Base-by-base conservation (phyloP, 306 rosid genomes). In the Fagus crenata region DNA sequence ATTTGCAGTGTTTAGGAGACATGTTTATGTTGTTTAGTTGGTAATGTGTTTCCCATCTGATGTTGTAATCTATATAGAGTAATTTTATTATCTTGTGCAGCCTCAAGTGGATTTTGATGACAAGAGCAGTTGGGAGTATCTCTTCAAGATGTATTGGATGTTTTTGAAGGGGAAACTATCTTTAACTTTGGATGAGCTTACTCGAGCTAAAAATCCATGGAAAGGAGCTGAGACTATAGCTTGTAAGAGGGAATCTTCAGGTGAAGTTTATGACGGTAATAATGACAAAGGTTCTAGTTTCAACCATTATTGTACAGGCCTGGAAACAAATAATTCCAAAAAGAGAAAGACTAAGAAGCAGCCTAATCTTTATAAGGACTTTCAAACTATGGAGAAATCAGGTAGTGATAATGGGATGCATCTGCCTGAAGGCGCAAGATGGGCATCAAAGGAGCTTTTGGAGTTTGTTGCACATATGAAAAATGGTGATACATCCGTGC, bases 81-180 rank as follows among this genome's bases (percentile, higher is more conserved):
- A 39, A 67, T 67, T 75, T 6, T 72, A 17, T 7, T 22, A 41
- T 82, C 54, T 49, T 42, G 15, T 85, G 78, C 87, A 88, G 89
- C 83, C 78, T 68, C 86, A 83, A 78, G 99, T 93, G 82, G 98
- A 96, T 90, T 96, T 96, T 83, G 99, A 96, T 80, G 99, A 96
- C 88, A 89, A 81, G 83, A 89, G 84, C 86, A 96, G 98, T 81
- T 96, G 98, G 98, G 99, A 96, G 90, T 96, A 96, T 89, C 99
- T 96, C 77, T 96, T 96, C 88, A 96, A 96, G 90, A 86, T 93
- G 77, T 96, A 96, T 77, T 96, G 99, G 99, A 56, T 83, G 51
- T 84, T 81, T 77, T 83, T 96, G 87, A 93, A 96, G 78, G 88
- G 71, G 76, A 89, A 89, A 77, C 73, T 92, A 2, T 93, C 97